Evolutionary conservation across 78 protist genomes (phyloP).

Genomic region (Reticulomyxa filosa): DNA sequence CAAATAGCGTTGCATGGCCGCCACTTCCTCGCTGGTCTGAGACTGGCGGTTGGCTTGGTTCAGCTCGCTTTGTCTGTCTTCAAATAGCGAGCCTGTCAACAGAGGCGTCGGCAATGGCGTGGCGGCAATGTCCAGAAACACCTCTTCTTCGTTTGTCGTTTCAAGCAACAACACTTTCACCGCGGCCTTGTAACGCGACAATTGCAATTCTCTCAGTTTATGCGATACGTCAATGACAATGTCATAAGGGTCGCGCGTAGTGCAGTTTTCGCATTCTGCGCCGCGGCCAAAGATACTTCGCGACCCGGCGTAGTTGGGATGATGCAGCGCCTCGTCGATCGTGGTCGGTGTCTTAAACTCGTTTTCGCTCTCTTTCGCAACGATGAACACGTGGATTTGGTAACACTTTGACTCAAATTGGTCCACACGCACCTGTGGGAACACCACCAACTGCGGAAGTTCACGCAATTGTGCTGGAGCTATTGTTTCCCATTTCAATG

Average conservation of each 20-base stretch:
- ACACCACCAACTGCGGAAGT: neutral
- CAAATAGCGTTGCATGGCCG: neutral
- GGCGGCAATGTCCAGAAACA: neutral
- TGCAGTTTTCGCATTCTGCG: neutral
- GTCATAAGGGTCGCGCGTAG: neutral
- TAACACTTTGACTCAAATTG: conserved; percentile 5
- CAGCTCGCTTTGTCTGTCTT: neutral
- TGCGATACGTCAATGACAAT: neutral
- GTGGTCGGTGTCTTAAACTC: too few relatives aligned
- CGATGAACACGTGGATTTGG: conserved; percentile 2
- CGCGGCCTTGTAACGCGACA: neutral
- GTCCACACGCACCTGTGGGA: neutral
- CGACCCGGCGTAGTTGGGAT: neutral
- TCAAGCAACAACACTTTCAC: neutral
- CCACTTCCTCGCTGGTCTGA: neutral
- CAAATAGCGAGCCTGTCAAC: neutral
- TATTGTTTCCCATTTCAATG: too few relatives aligned
- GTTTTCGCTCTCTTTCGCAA: too few relatives aligned
- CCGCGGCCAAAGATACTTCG: conserved; percentile 2
- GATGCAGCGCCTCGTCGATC: too few relatives aligned
- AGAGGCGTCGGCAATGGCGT: neutral
- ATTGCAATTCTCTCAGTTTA: neutral
- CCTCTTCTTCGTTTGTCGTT: neutral
- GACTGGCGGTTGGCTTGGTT: neutral
- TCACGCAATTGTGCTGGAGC: neutral